phyloP scores from a whole-genome alignment of 2,329 filamentous ascomycete species.

The Fusarium sp. region DNA sequence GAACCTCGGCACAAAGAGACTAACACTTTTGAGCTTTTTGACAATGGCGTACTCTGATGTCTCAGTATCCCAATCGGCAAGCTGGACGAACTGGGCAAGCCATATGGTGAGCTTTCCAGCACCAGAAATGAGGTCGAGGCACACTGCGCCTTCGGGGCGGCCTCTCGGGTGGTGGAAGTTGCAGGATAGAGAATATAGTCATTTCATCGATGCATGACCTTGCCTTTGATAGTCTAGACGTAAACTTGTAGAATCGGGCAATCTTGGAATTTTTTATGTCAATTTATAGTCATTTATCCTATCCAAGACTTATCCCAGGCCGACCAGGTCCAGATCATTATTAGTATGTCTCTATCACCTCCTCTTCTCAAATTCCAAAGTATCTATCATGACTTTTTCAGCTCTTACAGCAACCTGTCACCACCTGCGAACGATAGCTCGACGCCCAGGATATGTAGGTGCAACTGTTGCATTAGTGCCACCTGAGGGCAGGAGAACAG shows the following conservation, averaged over 20 bases:
- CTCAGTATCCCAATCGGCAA: too few relatives aligned
- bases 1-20: too few relatives aligned
- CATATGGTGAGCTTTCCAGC: too few relatives aligned
- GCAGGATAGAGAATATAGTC: too few relatives aligned
- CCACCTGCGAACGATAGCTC: slow-evolving; percentile 28
- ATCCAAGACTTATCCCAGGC: slow-evolving; percentile 25
- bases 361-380: background rate
- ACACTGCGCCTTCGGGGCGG: too few relatives aligned
- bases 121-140: too few relatives aligned
- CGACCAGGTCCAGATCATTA: slow-evolving; percentile 21
- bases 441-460: slow-evolving; percentile 15
- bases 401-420: background rate
- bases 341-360: slow-evolving; percentile 15
- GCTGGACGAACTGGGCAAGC: too few relatives aligned
- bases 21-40: too few relatives aligned
- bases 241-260: background rate
- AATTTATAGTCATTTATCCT: slow-evolving; percentile 22
- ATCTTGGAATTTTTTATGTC: slow-evolving; percentile 3
- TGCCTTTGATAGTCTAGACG: too few relatives aligned
- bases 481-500: slow-evolving; percentile 10
- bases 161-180: too few relatives aligned
- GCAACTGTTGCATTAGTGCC: slow-evolving; percentile 6
- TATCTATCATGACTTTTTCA: background rate
- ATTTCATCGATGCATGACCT: too few relatives aligned
- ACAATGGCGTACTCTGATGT: too few relatives aligned